Evolutionary conservation across 2,329 filamentous ascomycete genomes (phyloP), one percentile per base, ranked within the genome.

Genomic region (Sporothrix phasma): DNA sequence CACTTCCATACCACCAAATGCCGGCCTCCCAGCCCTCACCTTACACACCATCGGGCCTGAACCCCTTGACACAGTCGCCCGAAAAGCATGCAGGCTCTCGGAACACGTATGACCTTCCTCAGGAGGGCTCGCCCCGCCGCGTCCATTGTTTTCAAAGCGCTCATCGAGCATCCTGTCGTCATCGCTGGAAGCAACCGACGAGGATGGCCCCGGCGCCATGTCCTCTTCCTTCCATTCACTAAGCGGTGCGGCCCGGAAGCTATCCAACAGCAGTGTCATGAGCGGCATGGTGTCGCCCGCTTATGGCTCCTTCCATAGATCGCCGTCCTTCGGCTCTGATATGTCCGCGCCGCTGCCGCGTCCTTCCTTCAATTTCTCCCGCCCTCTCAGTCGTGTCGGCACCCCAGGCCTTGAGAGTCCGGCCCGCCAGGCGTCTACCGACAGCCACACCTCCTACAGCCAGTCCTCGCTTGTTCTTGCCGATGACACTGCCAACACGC

Each of bases 301-400:
- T 61, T 75, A 82, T 65, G 80, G 83, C 17, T 80, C 84, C 31
- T 83, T 87, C 70, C 84, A 86, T 65, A 84, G 92, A 70, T 96
- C 92, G 0, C 91, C 92, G 1, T 97, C 94, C 0, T 82, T 90
- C 43, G 87, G 86, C 66, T 97, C 93, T 1, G 90, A 96, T 67
- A 84, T 84, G 60, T 96, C 92, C 1, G 81, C 82, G 51, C 81
- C 74, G 10, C 72, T 92, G 41, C 85, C 87, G 13, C 84, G 88
- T 17, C 89, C 91, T 0, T 85, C 89, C 0, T 93, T 95, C 76
- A 97, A 99, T 75, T 97, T 97, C 74, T 97, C 94, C 0, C 84
- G 94, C 49, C 94, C 94, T 0, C 77, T 96, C 66, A 97, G 93
- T 74, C 82, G 88, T 72, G 83, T 86, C 66, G 85, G 85, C 66